Base-by-base conservation (phyloP, 2,329 filamentous ascomycete genomes). In the Thielaviopsis populi region DNA sequence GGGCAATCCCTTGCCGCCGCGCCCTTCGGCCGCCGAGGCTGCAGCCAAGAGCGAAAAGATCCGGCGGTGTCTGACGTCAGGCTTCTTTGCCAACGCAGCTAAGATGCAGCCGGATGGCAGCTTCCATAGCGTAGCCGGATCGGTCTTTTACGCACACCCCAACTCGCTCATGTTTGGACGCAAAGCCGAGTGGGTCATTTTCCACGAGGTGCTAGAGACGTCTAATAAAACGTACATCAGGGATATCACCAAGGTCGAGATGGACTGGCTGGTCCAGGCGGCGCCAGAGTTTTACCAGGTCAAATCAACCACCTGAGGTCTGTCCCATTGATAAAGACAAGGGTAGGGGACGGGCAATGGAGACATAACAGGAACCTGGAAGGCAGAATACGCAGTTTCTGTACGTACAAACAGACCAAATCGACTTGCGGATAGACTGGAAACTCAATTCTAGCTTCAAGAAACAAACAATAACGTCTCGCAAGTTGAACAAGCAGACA, bases 151-250 rank as follows among this genome's bases (percentile, higher is more conserved):
- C 76, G 90, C 91, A 24, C 94, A 99, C 74, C 94, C 94, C 0
- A 95, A 84, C 71, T 95, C 88, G 46, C 76, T 97, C 69, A 90
- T 97, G 84, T 97, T 97, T 78, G 95, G 96, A 73, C 85, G 91
- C 64, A 96, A 95, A 76, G 90, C 90, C 11, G 91, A 96, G 68
- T 97, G 92, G 91, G 91, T 97, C 10, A 82, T 99, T 41, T 99
- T 96, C 71, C 88, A 95, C 70, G 92, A 96, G 75, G 84, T 96
- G 43, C 83, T 96, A 79, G 89, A 97, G 76, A 95, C 89, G 3
- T 84, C 87, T 10, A 83, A 83, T 68, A 97, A 97, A 78, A 91
- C 83, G 0, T 97, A 87, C 72, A 95, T 99, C 69, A 80, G 90
- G 63, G 92, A 97, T 73, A 78, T 97, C 66, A 94, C 86, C n/a